These are phyloP conservation scores for Podaxis mareebaensis DNA, from an alignment of 768 basidiomycete species.

Conservation along the genomic window DNA sequence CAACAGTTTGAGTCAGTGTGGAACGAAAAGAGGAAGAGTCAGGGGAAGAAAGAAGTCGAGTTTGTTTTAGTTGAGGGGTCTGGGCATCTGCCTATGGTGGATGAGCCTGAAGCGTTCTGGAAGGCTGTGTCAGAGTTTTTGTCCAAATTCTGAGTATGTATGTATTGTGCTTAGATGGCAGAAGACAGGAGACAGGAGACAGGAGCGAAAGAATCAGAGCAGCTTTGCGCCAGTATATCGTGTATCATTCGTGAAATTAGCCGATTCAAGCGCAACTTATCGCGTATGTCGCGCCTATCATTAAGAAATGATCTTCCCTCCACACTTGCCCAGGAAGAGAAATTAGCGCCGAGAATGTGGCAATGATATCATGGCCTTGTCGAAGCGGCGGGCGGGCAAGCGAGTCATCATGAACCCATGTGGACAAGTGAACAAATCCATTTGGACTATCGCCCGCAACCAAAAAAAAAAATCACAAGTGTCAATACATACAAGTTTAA, in stretches of 20 bases:
- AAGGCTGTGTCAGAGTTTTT: constrained; percentile 24
- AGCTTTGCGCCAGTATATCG: neutral
- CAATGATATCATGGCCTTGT: no score
- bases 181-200: neutral
- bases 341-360: no score
- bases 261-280: no score
- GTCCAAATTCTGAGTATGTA: neutral
- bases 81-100: constrained; percentile 56
- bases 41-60: constrained; percentile 24
- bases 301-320: no score
- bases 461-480: no score
- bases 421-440: no score
- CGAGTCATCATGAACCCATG: no score
- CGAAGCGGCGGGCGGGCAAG: no score
- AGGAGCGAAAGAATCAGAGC: neutral
- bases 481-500: no score
- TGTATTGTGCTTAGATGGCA: neutral
- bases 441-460: no score
- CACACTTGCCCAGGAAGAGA: no score
- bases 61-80: constrained; percentile 37
- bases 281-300: no score
- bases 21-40: constrained; percentile 23
- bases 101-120: constrained; percentile 44
- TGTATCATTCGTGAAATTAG: neutral
- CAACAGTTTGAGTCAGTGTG: constrained; percentile 33